phyloP scores from a whole-genome alignment of 2,329 filamentous ascomycete species.

The Trichoderma semiorbis region DNA sequence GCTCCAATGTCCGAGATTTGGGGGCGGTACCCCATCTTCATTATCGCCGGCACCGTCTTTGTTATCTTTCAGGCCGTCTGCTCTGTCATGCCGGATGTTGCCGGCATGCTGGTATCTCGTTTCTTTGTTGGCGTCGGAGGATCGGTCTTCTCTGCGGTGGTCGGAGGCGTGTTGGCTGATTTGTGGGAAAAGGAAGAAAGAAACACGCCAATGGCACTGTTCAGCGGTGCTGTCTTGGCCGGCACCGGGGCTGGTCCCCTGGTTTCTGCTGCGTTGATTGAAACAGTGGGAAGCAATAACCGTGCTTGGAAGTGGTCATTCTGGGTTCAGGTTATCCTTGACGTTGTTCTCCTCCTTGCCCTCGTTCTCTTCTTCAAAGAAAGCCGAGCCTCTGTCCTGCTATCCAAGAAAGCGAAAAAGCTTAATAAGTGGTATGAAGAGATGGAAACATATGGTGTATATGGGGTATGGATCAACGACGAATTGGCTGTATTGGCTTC shows the following conservation, averaged over 20 bases:
- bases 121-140: constrained; percentile 76
- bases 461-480: constrained; percentile 42
- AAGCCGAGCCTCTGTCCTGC: constrained; percentile 74
- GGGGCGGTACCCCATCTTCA: constrained; percentile 78
- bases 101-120: constrained; percentile 70
- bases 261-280: constrained; percentile 64
- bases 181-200: constrained; percentile 74
- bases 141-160: constrained; percentile 80
- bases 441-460: constrained; percentile 62
- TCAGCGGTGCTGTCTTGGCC: constrained; percentile 72
- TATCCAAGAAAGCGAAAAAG: constrained; percentile 68
- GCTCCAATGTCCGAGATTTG: constrained; percentile 88
- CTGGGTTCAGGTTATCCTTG: constrained; percentile 75
- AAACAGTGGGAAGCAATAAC: constrained; percentile 47
- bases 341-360: constrained; percentile 55
- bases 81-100: constrained; percentile 65
- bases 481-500: constrained; percentile 20
- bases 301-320: constrained; percentile 82
- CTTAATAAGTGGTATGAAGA: constrained; percentile 78
- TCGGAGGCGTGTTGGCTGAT: constrained; percentile 88
- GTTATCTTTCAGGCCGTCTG: constrained; percentile 69
- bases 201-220: constrained; percentile 87
- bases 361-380: constrained; percentile 74
- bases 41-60: constrained; percentile 68
- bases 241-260: constrained; percentile 80